Evolutionary conservation across 1,284 basidiomycete species (phyloP), one percentile per base, ranked within the genome.

Genomic region (Microbotryum scabiosae): DNA sequence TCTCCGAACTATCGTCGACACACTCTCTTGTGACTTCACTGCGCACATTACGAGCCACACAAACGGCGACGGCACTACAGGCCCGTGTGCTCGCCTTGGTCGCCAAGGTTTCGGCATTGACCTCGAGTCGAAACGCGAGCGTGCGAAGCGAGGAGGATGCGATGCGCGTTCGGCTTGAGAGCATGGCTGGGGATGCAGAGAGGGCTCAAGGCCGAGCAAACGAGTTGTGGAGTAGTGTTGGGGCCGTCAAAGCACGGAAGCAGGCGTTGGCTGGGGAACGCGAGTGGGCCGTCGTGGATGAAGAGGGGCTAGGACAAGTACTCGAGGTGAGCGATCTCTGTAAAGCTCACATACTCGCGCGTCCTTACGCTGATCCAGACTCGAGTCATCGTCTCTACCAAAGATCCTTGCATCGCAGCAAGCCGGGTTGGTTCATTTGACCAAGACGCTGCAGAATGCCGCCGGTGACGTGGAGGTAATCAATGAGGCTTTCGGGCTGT

Each of bases 251-350:
- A 50, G 57, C 56, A 18, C 21, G 57, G 16, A 55, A 52, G 51
- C 23, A 12, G 21, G 61, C 14, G 6, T 26, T 61, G 9, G 48
- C 30, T n/a, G 58, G 54, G 21, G 54, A n/a, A 12, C n/a, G 25
- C 9, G 66, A 61, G 36, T 68, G 66, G 66, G 59, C 54, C 3
- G 64, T 68, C 5, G 61, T 57, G n/a, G 66, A 68, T 56, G 66
- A 68, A 50, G 59, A 65, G 25, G 66, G 66, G 26, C 52, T 68
- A 44, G 51, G 54, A 44, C 48, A 63, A 51, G 54, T 68, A 16
- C 50, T 66, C 14, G 64, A 66, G 54, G 66, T 67, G 48, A n/a
- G 63, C 41, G 25, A 21, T 14, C 8, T 20, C 9, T 9, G 48
- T 26, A 12, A 20, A 47, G 28, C 50, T 3, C 10, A 41, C 21